Percentiles rank a stretch among this genome's conserved stretches.
phyloP scores from a whole-genome alignment of 257 asterid genomes.

The Forsythia viridissima region DNA sequence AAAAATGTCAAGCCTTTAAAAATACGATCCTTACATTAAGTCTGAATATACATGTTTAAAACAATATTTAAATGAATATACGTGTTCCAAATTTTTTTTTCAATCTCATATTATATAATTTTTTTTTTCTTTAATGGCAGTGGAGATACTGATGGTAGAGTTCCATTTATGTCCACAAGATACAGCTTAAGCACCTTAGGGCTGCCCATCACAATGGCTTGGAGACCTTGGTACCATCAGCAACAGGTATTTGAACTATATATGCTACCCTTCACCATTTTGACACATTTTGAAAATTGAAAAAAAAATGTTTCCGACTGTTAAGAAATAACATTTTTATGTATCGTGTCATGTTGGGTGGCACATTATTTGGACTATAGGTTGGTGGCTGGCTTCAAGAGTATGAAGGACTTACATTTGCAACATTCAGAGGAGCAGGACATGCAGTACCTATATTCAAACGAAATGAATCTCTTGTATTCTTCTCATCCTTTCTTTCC shows the following conservation, averaged over 20 bases:
- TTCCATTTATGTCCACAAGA: conserved; percentile 82
- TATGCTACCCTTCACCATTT: no score
- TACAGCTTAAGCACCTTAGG: conserved; percentile 71
- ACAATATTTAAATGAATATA: no score
- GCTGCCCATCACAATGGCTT: conserved; percentile 61
- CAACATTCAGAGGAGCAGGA: conserved; percentile 93
- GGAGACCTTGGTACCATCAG: conserved; percentile 95
- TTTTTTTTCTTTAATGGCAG: conserved; percentile 37
- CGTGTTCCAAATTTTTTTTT: background rate
- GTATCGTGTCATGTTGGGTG: background rate
- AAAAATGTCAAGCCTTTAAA: no score
- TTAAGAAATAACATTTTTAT: background rate
- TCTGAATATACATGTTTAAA: no score
- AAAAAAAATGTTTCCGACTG: background rate
- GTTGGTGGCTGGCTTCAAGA: conserved; percentile 95
- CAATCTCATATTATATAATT: background rate
- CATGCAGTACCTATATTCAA: conserved; percentile 92
- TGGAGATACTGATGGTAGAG: conserved; percentile 92
- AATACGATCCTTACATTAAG: background rate
- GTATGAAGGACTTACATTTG: conserved; percentile 79
- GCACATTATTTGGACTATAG: conserved; percentile 34
- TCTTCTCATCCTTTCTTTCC: conserved; percentile 69
- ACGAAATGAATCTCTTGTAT: conserved; percentile 72
- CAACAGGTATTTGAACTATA: conserved; percentile 60
- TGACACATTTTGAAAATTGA: no score